Evolutionary conservation across 345 rosid genomes (phyloP).

Genomic region (Brassica incana): DNA sequence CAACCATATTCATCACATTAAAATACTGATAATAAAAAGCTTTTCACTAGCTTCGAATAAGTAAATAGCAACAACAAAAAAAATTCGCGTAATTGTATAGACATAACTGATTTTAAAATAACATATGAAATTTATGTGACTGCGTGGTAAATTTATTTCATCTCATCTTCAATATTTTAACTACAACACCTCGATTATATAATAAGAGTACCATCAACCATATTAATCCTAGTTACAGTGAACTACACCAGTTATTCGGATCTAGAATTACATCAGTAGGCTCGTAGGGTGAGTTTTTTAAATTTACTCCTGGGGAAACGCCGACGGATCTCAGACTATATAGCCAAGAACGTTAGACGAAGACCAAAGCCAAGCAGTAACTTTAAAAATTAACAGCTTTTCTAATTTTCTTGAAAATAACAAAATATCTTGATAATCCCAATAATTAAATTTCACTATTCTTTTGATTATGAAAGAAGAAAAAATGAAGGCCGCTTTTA

Average conservation of each 20-base stretch:
- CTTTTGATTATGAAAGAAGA: constrained; percentile 8
- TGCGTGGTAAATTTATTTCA: background rate
- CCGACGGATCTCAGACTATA: constrained; percentile 9
- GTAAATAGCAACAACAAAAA: background rate
- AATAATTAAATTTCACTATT: constrained; percentile 20
- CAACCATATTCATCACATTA: background rate
- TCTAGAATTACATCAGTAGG: background rate
- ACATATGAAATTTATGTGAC: background rate
- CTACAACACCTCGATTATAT: background rate
- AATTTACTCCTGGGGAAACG: constrained; percentile 11
- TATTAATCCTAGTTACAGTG: background rate
- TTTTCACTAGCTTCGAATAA: background rate
- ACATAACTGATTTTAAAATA: too few relatives aligned
- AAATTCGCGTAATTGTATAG: background rate
- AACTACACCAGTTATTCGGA: background rate
- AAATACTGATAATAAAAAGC: background rate
- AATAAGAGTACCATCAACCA: background rate
- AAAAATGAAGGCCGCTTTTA: background rate
- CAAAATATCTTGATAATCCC: constrained; percentile 34
- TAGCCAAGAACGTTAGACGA: constrained; percentile 16
- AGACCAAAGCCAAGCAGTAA: constrained; percentile 37
- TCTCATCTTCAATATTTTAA: background rate
- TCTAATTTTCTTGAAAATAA: background rate
- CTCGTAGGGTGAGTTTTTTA: constrained; percentile 7
- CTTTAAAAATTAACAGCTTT: constrained; percentile 16